Evolutionary conservation across 2,329 filamentous ascomycete species (phyloP).

Genomic region (Nemania sp.): DNA sequence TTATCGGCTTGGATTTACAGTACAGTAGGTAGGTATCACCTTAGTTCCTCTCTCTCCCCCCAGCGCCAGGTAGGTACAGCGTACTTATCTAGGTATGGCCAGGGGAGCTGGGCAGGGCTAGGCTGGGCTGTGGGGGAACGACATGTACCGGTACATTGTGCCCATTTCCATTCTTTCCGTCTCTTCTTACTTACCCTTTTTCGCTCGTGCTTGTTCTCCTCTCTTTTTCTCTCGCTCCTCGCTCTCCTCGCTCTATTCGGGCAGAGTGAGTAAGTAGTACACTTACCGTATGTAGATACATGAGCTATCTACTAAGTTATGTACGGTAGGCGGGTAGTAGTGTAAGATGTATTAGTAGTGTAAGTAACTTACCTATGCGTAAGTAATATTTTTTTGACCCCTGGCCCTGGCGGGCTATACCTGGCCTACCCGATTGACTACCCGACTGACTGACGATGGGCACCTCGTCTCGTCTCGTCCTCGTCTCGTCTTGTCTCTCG

Average conservation of each 20-base stretch:
- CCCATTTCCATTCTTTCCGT: background rate
- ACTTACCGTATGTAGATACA: background rate
- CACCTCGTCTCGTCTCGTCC: slow-evolving; percentile 21
- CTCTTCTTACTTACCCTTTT: background rate
- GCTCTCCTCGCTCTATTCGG: too few relatives aligned
- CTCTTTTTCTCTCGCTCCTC: too few relatives aligned
- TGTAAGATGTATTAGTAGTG: background rate
- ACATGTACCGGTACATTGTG: slow-evolving; percentile 29
- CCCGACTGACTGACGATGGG: slow-evolving; percentile 33
- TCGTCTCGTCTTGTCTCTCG: slow-evolving; percentile 25
- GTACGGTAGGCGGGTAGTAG: too few relatives aligned
- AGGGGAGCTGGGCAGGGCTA: slow-evolving; percentile 19
- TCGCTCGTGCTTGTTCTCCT: slow-evolving; percentile 2
- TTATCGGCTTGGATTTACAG: slow-evolving; percentile 20
- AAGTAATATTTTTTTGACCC: slow-evolving; percentile 23
- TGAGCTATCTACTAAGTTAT: too few relatives aligned
- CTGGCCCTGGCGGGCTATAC: slow-evolving; percentile 24
- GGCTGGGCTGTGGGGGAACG: slow-evolving; percentile 15
- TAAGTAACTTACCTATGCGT: too few relatives aligned
- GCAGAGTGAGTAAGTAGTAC: too few relatives aligned
- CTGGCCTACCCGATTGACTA: slow-evolving; percentile 16
- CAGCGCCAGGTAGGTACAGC: background rate
- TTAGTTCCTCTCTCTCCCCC: background rate
- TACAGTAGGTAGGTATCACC: too few relatives aligned
- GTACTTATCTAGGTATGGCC: slow-evolving; percentile 22